Conservation (phyloP, 2,329 filamentous ascomycete species). For the Aureobasidium musti region DNA sequence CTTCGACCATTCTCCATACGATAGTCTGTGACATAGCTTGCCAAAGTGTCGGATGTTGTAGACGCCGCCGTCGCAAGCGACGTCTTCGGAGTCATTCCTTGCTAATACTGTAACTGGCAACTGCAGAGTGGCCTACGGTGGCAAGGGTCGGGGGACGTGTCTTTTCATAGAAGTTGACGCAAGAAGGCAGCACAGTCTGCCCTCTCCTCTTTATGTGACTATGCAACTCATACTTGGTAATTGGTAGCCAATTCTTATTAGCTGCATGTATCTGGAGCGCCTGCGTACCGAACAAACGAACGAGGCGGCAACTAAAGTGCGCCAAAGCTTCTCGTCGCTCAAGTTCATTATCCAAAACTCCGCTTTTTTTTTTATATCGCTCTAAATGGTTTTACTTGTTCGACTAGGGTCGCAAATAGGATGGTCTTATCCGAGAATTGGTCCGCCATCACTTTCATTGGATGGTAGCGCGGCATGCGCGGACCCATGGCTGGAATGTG, state of each 20-base stretch:
- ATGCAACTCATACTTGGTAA: conserved; percentile 9
- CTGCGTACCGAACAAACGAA: conserved; percentile 20
- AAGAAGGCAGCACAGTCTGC: background rate
- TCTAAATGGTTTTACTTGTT: background rate
- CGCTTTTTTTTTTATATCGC: conserved; percentile 7
- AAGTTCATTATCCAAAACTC: background rate
- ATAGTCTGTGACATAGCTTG: conserved; percentile 32
- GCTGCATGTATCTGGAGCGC: conserved; percentile 22
- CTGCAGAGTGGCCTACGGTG: background rate
- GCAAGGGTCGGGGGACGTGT: background rate
- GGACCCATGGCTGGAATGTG: background rate
- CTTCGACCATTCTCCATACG: conserved; percentile 42
- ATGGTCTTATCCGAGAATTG: background rate
- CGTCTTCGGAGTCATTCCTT: conserved; percentile 10
- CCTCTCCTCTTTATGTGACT: conserved; percentile 1
- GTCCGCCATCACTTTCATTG: background rate
- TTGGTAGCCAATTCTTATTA: conserved; percentile 27
- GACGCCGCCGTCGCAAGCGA: conserved; percentile 13
- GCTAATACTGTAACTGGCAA: background rate
- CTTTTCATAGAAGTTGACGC: background rate
- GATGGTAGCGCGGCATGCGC: background rate
- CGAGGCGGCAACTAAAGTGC: conserved; percentile 20
- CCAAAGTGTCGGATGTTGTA: conserved; percentile 28
- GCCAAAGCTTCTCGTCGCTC: conserved; percentile 11
- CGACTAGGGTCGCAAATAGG: background rate